Conservation (phyloP, 202 grass and related monocot species). For the Setaria italica region DNA sequence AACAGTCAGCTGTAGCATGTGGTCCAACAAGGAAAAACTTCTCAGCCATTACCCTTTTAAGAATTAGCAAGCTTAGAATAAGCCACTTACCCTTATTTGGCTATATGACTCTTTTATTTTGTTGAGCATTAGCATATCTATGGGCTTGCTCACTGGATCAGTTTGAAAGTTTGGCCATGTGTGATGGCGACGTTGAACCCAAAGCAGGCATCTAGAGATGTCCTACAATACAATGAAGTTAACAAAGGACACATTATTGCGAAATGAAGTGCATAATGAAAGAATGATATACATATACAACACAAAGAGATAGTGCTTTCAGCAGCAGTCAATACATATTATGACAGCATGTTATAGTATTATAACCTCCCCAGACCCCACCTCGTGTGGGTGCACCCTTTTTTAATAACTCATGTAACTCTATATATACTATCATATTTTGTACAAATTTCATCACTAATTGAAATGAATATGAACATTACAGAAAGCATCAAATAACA, state of each 20-base stretch:
- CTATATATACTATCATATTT: neutral
- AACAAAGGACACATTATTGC: slow-evolving; percentile 23
- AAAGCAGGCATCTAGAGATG: slow-evolving; percentile 93
- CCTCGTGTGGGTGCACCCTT: neutral
- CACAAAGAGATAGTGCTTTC: neutral
- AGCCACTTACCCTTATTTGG: slow-evolving; percentile 82
- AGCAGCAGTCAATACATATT: neutral
- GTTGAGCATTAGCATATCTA: slow-evolving; percentile 97
- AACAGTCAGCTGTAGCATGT: neutral
- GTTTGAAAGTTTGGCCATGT: slow-evolving; percentile 85
- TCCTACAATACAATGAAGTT: slow-evolving; percentile 62
- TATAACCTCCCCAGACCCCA: neutral
- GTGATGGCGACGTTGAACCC: slow-evolving; percentile 79
- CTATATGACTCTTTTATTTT: slow-evolving; percentile 90
- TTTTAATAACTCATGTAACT: no score
- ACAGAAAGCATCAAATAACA: neutral
- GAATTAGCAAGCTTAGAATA: slow-evolving; percentile 31
- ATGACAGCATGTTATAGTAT: no score
- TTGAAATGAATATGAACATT: slow-evolving; percentile 11
- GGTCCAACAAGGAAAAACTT: slow-evolving; percentile 29
- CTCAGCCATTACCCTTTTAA: neutral
- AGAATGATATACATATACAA: neutral
- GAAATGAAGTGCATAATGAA: slow-evolving; percentile 15
- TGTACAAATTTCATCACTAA: neutral
- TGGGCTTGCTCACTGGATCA: slow-evolving; percentile 77